Base-by-base conservation (phyloP, 495 filamentous ascomycete species). In the Penicillium argentinense region DNA sequence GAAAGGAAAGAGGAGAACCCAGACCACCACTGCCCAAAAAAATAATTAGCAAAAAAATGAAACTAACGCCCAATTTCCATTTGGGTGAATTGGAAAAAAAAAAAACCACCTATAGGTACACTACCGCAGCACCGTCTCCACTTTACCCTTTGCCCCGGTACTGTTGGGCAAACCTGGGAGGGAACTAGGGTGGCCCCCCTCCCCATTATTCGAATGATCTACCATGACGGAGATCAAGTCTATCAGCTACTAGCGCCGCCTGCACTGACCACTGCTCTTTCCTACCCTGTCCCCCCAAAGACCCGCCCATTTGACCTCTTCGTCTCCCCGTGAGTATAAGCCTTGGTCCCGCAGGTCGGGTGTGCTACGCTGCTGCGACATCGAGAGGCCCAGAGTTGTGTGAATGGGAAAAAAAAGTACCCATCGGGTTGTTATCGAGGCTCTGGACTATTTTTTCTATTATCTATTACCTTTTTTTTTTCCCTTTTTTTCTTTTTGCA, bases 171-270 rank as follows among this genome's bases (percentile, higher is more conserved):
- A 33, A 28, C 25, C 21, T 6, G n/a, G n/a, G n/a, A n/a, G n/a
- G n/a, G n/a, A n/a, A n/a, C 23, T 17, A n/a, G n/a, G n/a, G n/a
- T 14, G 12, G 9, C 25, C 17, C 30, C 38, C 32, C 29, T 33
- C 36, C 28, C 39, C 12, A 47, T 48, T 37, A 47, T 49, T 45
- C 39, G 27, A 40, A 56, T 58, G 65, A 72, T 72, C 63, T 67
- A 59, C 63, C 49, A 56, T 62, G 54, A 62, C 52, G 64, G 58
- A 68, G 66, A 72, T 72, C 67, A 64, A 60, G 59, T 69, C 63
- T 70, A 72, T 72, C 67, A 66, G 61, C 49, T 66, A 63, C 63
- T 68, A 71, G 60, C 65, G 50, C 32, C 33, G 37, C 38, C 62
- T 56, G 64, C 66, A 69, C 61, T 64, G 68, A 62, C 66, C 68